Conservation (phyloP, 192 early-diverging fungal genomes). For the Oehlia diaphana region DNA sequence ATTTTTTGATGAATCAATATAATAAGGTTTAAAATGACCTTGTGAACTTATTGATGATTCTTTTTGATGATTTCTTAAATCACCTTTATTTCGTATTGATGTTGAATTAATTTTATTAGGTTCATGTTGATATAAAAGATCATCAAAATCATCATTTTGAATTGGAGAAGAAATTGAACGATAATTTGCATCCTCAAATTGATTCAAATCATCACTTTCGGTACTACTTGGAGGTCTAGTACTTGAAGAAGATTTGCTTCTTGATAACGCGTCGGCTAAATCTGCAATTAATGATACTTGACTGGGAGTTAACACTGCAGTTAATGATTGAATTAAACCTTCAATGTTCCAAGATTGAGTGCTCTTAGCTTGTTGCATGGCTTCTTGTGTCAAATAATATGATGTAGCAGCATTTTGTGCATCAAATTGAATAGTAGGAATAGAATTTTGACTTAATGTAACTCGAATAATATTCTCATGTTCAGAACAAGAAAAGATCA, state of each 20-base stretch:
- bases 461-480: slow-evolving; percentile 47
- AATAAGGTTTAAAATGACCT: not conserved
- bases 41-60: not conserved
- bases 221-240: not conserved
- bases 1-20: not conserved
- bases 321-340: slow-evolving; percentile 13
- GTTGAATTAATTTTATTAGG: not conserved
- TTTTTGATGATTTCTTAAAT: not conserved
- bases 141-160: slow-evolving; percentile 18
- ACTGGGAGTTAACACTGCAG: slow-evolving; percentile 33
- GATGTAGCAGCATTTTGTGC: slow-evolving; percentile 6
- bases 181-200: not conserved
- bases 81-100: not conserved
- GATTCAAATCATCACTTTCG: slow-evolving; percentile 23
- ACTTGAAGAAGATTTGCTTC: not conserved
- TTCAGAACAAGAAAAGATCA: slow-evolving; percentile 49
- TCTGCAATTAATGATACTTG: slow-evolving; percentile 50
- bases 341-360: slow-evolving; percentile 24
- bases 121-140: slow-evolving; percentile 7
- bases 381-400: slow-evolving; percentile 24
- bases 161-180: not conserved
- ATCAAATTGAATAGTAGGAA: slow-evolving; percentile 28
- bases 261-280: slow-evolving; percentile 25
- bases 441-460: slow-evolving; percentile 41
- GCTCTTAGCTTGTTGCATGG: slow-evolving; percentile 26